These are phyloP conservation scores for Allium cepa DNA, from an alignment of 106 monocot genomes.

Conservation along the genomic window DNA sequence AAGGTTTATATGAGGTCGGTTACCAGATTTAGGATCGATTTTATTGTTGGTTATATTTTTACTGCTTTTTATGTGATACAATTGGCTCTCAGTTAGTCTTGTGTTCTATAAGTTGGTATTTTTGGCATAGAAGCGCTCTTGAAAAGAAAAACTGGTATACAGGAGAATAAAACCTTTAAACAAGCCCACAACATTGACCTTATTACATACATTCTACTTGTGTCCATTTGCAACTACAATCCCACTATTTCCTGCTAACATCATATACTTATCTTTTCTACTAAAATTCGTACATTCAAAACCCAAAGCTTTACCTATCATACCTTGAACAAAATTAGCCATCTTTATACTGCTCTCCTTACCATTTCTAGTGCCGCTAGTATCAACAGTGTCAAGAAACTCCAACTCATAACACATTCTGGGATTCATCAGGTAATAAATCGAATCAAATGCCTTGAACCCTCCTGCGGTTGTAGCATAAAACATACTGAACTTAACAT, in stretches of 20 bases:
- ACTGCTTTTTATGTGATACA: no score
- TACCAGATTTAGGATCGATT: no score
- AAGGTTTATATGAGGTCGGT: no score
- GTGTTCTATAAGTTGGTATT: no score
- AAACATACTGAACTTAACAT: constrained; percentile 39
- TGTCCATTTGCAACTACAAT: constrained; percentile 9
- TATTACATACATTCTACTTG: no score
- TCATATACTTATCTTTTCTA: constrained; percentile 76
- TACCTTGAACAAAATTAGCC: constrained; percentile 53
- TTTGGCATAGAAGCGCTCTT: no score
- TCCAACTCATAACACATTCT: constrained; percentile 28
- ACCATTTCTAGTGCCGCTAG: constrained; percentile 1
- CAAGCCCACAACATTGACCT: no score
- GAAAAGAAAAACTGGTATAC: not conserved
- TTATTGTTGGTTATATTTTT: no score
- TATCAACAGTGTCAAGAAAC: constrained; percentile 32
- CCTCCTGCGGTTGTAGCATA: constrained; percentile 72
- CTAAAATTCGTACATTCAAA: constrained; percentile 55
- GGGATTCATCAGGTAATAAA: constrained; percentile 64
- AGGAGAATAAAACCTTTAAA: not conserved
- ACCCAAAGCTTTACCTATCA: constrained; percentile 49
- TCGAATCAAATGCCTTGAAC: constrained; percentile 49
- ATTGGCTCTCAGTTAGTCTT: no score
- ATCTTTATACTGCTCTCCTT: constrained; percentile 23
- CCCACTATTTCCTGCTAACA: constrained; percentile 72